phyloP scores from a whole-genome alignment of 1,284 basidiomycete species.

The Ceratobasidium sp. region DNA sequence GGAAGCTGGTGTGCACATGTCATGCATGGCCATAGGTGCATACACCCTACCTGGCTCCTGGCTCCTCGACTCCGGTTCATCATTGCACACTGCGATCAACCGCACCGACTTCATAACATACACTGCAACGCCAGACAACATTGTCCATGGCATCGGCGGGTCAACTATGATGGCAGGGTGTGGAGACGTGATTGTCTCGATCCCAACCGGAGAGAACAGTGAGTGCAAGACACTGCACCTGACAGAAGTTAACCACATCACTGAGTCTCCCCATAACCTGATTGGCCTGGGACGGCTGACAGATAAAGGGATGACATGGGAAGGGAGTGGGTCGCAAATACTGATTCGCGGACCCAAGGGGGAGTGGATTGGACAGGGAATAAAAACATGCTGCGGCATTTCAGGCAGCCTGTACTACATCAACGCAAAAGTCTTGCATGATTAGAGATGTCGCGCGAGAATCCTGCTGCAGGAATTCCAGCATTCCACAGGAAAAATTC shows the following conservation, averaged over 20 bases:
- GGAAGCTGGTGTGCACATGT: neutral
- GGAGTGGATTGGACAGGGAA: neutral
- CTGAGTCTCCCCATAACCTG: neutral
- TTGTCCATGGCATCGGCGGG: constrained; percentile 5
- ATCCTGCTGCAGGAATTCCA: neutral
- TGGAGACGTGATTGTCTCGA: neutral
- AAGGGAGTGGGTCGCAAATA: neutral
- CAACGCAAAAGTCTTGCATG: neutral
- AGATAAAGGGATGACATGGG: neutral
- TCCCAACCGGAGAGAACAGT: neutral
- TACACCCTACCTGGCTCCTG: neutral
- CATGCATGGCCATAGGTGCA: constrained; percentile 2
- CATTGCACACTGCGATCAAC: neutral
- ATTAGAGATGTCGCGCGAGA: too few relatives aligned
- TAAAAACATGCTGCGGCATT: neutral
- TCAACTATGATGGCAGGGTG: neutral
- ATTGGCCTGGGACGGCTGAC: constrained; percentile 5
- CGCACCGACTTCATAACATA: neutral
- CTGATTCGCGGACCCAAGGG: constrained; percentile 2
- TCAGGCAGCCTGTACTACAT: constrained; percentile 6
- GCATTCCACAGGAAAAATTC: too few relatives aligned
- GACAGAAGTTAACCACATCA: neutral
- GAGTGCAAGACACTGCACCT: neutral
- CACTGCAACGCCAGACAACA: neutral
- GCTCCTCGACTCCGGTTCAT: neutral